Base-by-base conservation (phyloP, 164 flowering plant genomes). In the Kalanchoe fedtschenkoi region DNA sequence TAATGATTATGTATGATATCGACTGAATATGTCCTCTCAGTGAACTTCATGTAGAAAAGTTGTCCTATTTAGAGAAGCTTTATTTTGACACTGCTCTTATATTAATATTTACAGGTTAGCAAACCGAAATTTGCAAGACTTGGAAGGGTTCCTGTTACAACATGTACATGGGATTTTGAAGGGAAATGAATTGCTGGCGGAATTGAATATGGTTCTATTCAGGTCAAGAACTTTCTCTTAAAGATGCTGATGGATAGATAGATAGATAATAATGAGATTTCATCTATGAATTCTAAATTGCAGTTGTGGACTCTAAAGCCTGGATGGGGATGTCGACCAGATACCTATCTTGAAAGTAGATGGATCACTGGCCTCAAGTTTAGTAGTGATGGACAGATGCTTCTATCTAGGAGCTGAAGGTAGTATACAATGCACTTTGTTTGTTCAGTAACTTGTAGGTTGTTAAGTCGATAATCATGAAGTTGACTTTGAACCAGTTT, bases 291-390 rank as follows among this genome's bases (percentile, higher is more conserved):
- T 44, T 44, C 16, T 44, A 44, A 44, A 47, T 22, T 47, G 29
- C 22, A 95, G 97, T 70, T 95, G 67, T 95, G 99, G 99, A 89
- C 71, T 72, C 76, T 87, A 62, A 95, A 86, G 77, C 88, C 99
- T 68, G 99, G 96, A 59, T 95, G 97, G 97, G 99, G 96, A 69
- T 89, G 99, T 77, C 82, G 97, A 67, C 99, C 99, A 64, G 97
- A 95, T 68, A 73, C 86, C 28, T 68, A 77, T 68, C 70, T 95
- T 67, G 83, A 77, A 29, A 82, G 70, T 76, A 57, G 99, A 95
- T 73, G 99, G 55, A 95, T 95, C 26, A 87, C 97, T 2, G 87
- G 76, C 15, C 83, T 95, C 34, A 88, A 81, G 74, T 95, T 91
- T 67, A 87, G 96, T 21, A 77, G 82, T 62, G 95, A 95, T 76